Evolutionary conservation across 148 eudicot species (phyloP).

Genomic region (Heliosperma pusillum): DNA sequence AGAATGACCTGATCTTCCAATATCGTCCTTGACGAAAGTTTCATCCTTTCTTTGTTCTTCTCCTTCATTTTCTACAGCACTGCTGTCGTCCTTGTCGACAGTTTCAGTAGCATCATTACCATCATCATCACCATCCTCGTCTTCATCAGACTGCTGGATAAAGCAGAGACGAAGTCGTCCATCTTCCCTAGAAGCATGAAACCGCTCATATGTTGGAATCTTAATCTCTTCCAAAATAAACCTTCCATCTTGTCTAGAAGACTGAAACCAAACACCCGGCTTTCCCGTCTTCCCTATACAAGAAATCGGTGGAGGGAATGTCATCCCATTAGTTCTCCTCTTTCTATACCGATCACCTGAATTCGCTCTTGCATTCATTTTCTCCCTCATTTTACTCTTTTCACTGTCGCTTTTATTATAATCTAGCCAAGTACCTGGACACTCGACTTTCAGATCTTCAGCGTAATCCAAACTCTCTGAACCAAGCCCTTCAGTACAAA

Average conservation of each 20-base stretch:
- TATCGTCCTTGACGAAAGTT: slow-evolving; percentile 3
- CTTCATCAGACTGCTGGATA: slow-evolving; percentile 50
- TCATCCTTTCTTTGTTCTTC: neutral
- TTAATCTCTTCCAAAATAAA: slow-evolving; percentile 64
- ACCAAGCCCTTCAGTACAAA: slow-evolving; percentile 91
- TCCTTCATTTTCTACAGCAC: neutral
- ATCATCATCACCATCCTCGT: slow-evolving; percentile 22
- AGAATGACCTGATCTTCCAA: slow-evolving; percentile 17
- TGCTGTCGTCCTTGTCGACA: slow-evolving; percentile 7
- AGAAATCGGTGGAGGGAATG: slow-evolving; percentile 83
- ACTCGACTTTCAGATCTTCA: slow-evolving; percentile 40
- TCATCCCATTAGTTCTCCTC: slow-evolving; percentile 26
- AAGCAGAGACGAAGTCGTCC: slow-evolving; percentile 62
- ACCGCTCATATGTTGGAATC: slow-evolving; percentile 53
- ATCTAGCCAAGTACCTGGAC: slow-evolving; percentile 15
- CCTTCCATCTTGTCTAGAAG: slow-evolving; percentile 61
- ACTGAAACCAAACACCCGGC: slow-evolving; percentile 61
- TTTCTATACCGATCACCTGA: slow-evolving; percentile 27
- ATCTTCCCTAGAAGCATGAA: slow-evolving; percentile 66
- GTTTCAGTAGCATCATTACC: slow-evolving; percentile 1
- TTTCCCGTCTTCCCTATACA: slow-evolving; percentile 66
- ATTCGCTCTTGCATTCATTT: slow-evolving; percentile 20
- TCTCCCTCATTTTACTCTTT: no score
- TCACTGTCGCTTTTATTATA: neutral
- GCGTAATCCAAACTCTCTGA: slow-evolving; percentile 70